Conservation (phyloP, 345 rosid genomes). For the Noccaea caerulescens region DNA sequence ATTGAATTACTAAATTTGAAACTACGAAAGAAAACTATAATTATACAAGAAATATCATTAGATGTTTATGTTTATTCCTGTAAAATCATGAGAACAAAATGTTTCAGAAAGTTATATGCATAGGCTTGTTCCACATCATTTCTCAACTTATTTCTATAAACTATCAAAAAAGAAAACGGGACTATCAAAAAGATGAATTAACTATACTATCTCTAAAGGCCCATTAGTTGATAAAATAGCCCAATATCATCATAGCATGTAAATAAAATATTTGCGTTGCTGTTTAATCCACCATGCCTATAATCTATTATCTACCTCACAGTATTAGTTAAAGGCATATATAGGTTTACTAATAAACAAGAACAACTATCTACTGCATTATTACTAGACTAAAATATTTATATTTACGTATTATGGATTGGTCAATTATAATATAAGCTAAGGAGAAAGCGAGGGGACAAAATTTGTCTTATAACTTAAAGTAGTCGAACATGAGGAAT, state of each 20-base stretch:
- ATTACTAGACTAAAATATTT: background rate
- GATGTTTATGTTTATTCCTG: too few relatives aligned
- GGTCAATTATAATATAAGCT: slow-evolving; percentile 10
- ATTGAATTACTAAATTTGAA: background rate
- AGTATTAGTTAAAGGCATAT: background rate
- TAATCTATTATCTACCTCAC: background rate
- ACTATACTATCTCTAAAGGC: background rate
- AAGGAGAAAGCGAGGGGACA: slow-evolving; percentile 20
- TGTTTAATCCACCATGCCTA: slow-evolving; percentile 5
- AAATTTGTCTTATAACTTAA: slow-evolving; percentile 13
- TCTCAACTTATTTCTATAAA: background rate
- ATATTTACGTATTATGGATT: slow-evolving; percentile 14
- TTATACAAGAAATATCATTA: background rate
- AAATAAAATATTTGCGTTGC: background rate
- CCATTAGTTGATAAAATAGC: background rate
- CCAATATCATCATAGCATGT: background rate
- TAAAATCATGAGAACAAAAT: too few relatives aligned
- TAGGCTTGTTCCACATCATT: too few relatives aligned
- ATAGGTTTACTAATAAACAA: slow-evolving; percentile 5
- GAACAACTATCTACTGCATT: slow-evolving; percentile 5
- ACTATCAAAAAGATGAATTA: background rate
- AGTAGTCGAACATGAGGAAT: slow-evolving; percentile 25
- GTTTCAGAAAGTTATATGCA: too few relatives aligned
- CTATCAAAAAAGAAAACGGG: background rate
- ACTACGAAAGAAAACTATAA: background rate